A percentile compares a stretch with the other conserved stretches of the same genome.
Conservation (phyloP, 2,329 filamentous ascomycete species). For the Stachybotrys echinatus region DNA sequence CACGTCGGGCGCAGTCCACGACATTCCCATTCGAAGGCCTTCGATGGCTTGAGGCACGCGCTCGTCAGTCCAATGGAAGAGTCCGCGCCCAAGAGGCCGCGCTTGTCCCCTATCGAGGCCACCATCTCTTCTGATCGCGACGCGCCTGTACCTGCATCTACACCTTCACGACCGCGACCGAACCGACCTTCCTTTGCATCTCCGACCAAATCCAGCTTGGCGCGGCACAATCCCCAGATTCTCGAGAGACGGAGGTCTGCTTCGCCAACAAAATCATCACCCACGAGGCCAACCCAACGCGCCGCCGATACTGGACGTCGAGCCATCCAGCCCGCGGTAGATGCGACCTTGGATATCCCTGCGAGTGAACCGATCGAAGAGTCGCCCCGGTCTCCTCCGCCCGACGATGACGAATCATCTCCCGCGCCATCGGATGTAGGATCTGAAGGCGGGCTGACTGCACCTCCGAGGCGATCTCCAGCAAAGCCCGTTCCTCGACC, state of each 20-base stretch:
- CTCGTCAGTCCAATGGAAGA: slow-evolving; percentile 33
- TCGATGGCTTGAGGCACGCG: neutral
- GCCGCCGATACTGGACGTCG: slow-evolving; percentile 8
- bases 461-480: slow-evolving; percentile 32
- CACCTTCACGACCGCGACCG: slow-evolving; percentile 16
- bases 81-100: slow-evolving; percentile 59
- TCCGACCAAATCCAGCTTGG: slow-evolving; percentile 60
- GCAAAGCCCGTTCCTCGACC: slow-evolving; percentile 39
- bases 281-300: slow-evolving; percentile 4
- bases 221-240: slow-evolving; percentile 55
- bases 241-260: slow-evolving; percentile 39
- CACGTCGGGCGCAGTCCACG: no score
- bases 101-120: slow-evolving; percentile 45
- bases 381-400: neutral
- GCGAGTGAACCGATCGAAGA: slow-evolving; percentile 13
- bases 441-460: slow-evolving; percentile 24
- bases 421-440: slow-evolving; percentile 9
- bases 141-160: slow-evolving; percentile 10
- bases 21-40: no score
- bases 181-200: slow-evolving; percentile 56
- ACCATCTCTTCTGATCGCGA: slow-evolving; percentile 19
- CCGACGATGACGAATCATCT: slow-evolving; percentile 12
- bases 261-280: slow-evolving; percentile 24
- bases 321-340: slow-evolving; percentile 18
- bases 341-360: slow-evolving; percentile 12